Evolutionary conservation across 2,329 filamentous ascomycete genomes (phyloP).

Genomic region (Hirsutella rhossiliensis): DNA sequence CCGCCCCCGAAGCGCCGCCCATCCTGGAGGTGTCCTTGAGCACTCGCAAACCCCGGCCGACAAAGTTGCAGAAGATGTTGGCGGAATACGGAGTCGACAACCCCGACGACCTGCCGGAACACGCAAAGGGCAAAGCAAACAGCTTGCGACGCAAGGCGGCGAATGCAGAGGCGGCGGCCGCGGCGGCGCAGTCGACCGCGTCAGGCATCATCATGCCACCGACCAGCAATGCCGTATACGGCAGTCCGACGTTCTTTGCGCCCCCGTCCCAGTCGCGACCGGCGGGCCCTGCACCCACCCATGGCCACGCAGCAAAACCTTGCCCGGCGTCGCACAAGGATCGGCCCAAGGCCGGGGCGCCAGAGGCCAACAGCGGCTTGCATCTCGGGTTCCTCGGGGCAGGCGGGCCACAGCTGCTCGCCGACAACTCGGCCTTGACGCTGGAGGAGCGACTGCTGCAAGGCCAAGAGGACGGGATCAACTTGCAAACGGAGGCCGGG

Average conservation of each 20-base stretch:
- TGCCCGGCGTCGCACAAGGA: conserved; percentile 13
- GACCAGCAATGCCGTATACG: conserved; percentile 11
- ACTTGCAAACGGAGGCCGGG: conserved; percentile 30
- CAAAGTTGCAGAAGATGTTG: conserved; percentile 93
- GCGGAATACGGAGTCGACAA: conserved; percentile 79
- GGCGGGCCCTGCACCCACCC: conserved; percentile 11
- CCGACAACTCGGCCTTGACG: conserved; percentile 26
- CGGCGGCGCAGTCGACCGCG: conserved; percentile 11
- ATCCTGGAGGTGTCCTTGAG: conserved; percentile 79
- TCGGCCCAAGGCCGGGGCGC: conserved; percentile 20
- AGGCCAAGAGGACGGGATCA: conserved; percentile 31
- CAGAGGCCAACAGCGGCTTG: conserved; percentile 26
- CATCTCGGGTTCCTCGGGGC: conserved; percentile 31
- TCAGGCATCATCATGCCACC: conserved; percentile 10
- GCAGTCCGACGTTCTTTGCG: conserved; percentile 13
- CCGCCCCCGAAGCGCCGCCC: conserved; percentile 75
- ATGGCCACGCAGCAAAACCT: conserved; percentile 14
- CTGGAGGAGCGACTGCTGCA: conserved; percentile 39
- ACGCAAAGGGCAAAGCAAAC: conserved; percentile 67
- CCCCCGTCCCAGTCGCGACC: conserved; percentile 7
- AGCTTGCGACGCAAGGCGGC: conserved; percentile 61
- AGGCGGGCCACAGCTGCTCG: conserved; percentile 29
- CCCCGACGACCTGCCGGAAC: conserved; percentile 78
- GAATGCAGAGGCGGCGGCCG: conserved; percentile 40
- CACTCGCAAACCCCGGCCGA: conserved; percentile 89